Conservation (phyloP, 2,329 filamentous ascomycete species). For the Diplodia sapinea region DNA sequence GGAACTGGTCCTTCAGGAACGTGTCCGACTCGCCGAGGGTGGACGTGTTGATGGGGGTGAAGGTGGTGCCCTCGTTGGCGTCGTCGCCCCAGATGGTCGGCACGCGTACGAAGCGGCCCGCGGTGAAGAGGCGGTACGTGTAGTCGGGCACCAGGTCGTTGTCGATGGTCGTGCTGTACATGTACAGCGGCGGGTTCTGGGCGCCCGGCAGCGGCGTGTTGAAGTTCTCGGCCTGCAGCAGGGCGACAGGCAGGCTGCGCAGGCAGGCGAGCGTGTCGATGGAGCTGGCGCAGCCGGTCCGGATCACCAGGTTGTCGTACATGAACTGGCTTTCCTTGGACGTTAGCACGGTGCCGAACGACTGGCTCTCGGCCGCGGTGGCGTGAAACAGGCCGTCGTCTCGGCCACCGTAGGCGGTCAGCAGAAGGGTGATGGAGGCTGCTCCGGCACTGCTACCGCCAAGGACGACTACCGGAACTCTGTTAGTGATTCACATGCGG, state of each 20-base stretch:
- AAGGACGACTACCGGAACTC: slow-evolving; percentile 59
- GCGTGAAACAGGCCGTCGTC: slow-evolving; percentile 59
- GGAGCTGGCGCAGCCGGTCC: slow-evolving; percentile 53
- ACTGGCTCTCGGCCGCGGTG: slow-evolving; percentile 61
- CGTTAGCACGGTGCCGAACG: slow-evolving; percentile 57
- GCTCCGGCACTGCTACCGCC: slow-evolving; percentile 73
- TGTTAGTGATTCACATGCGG: slow-evolving; percentile 4
- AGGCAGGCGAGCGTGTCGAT: slow-evolving; percentile 57
- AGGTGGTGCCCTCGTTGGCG: slow-evolving; percentile 70
- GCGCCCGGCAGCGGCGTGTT: slow-evolving; percentile 55
- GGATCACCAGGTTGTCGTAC: slow-evolving; percentile 58
- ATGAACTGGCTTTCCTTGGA: slow-evolving; percentile 57
- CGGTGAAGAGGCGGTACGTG: slow-evolving; percentile 55
- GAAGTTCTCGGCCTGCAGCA: slow-evolving; percentile 55
- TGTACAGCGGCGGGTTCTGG: slow-evolving; percentile 52
- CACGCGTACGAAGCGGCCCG: slow-evolving; percentile 58
- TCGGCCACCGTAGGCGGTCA: slow-evolving; percentile 54
- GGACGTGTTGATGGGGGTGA: slow-evolving; percentile 58
- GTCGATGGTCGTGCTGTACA: slow-evolving; percentile 61
- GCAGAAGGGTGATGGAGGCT: slow-evolving; percentile 39
- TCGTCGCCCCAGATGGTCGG: slow-evolving; percentile 62
- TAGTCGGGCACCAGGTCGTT: slow-evolving; percentile 58
- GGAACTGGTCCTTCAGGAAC: slow-evolving; percentile 66
- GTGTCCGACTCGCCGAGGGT: slow-evolving; percentile 57
- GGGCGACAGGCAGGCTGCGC: slow-evolving; percentile 51